Percentiles rank a stretch among this genome's conserved stretches.
These are phyloP conservation scores for Spergularia azorica DNA, from an alignment of 179 eudicot genomes.

Conservation along the genomic window DNA sequence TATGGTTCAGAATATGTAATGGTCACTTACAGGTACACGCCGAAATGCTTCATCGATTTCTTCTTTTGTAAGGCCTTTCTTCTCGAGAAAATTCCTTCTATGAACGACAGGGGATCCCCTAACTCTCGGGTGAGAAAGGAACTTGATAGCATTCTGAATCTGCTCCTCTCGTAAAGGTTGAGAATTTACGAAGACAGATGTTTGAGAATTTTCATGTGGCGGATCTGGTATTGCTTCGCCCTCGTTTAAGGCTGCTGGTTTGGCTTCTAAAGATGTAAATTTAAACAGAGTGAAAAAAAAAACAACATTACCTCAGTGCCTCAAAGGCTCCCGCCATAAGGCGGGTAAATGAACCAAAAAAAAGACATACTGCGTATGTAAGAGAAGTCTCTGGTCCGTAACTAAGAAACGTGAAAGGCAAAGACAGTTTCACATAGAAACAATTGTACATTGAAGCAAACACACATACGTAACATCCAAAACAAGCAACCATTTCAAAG, in stretches of 20 bases:
- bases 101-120: slow-evolving; percentile 86
- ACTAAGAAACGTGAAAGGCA: background rate
- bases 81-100: slow-evolving; percentile 92
- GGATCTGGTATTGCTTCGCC: slow-evolving; percentile 42
- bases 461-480: background rate
- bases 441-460: background rate
- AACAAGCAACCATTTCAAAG: background rate
- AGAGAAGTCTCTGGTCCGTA: background rate
- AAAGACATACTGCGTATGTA: too few relatives aligned
- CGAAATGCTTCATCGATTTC: slow-evolving; percentile 99
- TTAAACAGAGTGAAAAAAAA: slow-evolving; percentile 5
- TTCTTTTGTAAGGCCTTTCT: slow-evolving; percentile 95
- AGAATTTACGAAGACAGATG: slow-evolving; percentile 76
- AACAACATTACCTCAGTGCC: background rate
- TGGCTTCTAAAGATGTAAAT: slow-evolving; percentile 35
- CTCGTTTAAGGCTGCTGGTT: slow-evolving; percentile 34
- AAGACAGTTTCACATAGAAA: background rate
- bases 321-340: too few relatives aligned
- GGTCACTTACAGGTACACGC: slow-evolving; percentile 84
- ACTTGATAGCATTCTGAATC: slow-evolving; percentile 85
- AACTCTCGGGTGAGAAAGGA: slow-evolving; percentile 95
- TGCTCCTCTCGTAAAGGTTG: slow-evolving; percentile 91
- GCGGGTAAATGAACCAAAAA: too few relatives aligned
- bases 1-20: background rate
- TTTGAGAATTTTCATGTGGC: slow-evolving; percentile 42